Base-by-base conservation (phyloP, 345 rosid genomes). In the Arabidopsis suecica region DNA sequence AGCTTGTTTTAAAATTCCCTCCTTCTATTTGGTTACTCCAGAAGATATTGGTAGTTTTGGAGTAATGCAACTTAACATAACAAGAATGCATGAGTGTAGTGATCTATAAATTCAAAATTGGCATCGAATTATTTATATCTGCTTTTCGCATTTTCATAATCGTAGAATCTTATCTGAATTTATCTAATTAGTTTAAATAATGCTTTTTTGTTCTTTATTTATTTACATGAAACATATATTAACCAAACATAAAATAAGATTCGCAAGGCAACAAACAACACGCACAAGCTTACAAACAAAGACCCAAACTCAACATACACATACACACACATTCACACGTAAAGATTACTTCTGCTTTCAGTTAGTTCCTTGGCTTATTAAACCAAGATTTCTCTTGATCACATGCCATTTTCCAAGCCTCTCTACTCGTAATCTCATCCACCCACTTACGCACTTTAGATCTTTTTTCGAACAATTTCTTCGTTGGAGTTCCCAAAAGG, bases 321-420 rank as follows among this genome's bases (percentile, higher is more conserved):
- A 58, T 53, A 48, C 66, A 66, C 5, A 55, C 20, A 33, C 32
- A 23, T 9, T 65, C 23, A 37, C 73, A 40, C 73, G 50, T 42
- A 48, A 16, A 55, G 7, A 56, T 68, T 38, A 28, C 6, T 42
- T 33, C 38, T 55, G 28, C 47, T 41, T 72, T 51, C 37, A 72
- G 58, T 66, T 41, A 30, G 9, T 50, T 78, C 50, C 8, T 45
- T 30, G 41, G 56, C 41, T 72, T 78, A 33, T 12, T 45, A 65
- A 12, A 72, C 81, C 81, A 78, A 42, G 69, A 49, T 61, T 23
- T 51, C 34, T 59, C 68, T 36, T 13, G 65, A 66, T 78, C 69
- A 67, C 78, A 61, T 8, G 89, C 98, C 87, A 87, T 89, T 49
- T 78, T 59, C 90, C 93, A 88, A n/a, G 93, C 82, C 13, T 87